phyloP scores from a whole-genome alignment of 169 alveolate species.

The Eimeria mitis region DNA sequence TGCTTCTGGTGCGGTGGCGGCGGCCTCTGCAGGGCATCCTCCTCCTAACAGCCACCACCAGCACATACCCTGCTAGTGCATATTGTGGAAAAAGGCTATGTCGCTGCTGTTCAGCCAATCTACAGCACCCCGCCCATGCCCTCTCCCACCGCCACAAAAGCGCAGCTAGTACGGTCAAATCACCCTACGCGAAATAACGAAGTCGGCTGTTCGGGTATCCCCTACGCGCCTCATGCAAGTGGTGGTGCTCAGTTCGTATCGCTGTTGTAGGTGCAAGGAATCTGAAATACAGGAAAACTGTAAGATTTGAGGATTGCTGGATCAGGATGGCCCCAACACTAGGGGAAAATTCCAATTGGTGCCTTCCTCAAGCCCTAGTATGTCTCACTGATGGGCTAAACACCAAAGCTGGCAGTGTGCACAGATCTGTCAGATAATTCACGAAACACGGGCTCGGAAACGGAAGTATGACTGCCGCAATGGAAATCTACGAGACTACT shows the following conservation, averaged over 20 bases:
- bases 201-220: background rate
- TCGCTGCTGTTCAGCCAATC: background rate
- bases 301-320: background rate
- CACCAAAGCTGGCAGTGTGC: background rate
- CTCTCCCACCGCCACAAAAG: background rate
- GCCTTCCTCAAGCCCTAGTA: background rate
- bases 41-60: too few relatives aligned
- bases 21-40: too few relatives aligned
- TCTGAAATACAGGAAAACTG: too few relatives aligned
- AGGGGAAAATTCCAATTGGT: background rate
- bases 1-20: too few relatives aligned
- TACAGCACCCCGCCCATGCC: background rate
- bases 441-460: constrained; percentile 3
- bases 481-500: background rate
- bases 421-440: background rate
- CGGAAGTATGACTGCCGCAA: background rate
- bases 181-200: background rate
- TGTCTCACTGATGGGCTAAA: background rate
- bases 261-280: too few relatives aligned
- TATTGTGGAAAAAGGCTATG: background rate
- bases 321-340: background rate
- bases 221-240: background rate
- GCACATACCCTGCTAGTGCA: too few relatives aligned
- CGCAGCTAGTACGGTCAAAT: background rate
- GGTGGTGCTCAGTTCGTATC: too few relatives aligned